Conservation (phyloP, 2,329 filamentous ascomycete genomes). For the Pseudogymnoascus sp. region DNA sequence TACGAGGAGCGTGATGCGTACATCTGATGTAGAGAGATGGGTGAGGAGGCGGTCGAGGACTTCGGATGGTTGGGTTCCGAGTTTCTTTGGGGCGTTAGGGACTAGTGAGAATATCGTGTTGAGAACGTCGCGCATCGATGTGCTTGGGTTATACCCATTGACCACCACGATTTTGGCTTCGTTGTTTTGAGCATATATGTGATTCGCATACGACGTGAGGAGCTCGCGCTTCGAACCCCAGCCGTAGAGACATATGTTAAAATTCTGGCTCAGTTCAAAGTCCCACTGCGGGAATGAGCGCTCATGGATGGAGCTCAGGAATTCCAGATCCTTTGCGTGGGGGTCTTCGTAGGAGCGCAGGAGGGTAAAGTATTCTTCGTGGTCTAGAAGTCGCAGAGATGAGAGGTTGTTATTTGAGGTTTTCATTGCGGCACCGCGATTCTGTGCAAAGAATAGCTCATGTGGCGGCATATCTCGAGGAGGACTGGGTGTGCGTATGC, state of each 20-base stretch:
- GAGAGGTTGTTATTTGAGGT: conserved; percentile 82
- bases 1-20: conserved; percentile 59
- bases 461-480: conserved; percentile 76
- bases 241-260: conserved; percentile 85
- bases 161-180: conserved; percentile 58
- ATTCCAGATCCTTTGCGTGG: conserved; percentile 61
- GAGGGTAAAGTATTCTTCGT: conserved; percentile 81
- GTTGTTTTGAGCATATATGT: conserved; percentile 44
- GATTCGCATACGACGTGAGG: conserved; percentile 65
- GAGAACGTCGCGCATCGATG: conserved; percentile 62
- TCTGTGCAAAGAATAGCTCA: conserved; percentile 90
- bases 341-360: conserved; percentile 55
- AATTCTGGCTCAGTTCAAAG: conserved; percentile 80
- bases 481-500: conserved; percentile 47
- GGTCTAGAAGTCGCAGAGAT: conserved; percentile 67
- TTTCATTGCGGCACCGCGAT: conserved; percentile 69
- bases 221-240: conserved; percentile 82
- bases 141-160: conserved; percentile 70
- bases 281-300: conserved; percentile 85
- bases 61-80: conserved; percentile 48
- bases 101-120: conserved; percentile 60
- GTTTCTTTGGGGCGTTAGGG: conserved; percentile 34
- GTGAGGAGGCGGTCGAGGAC: conserved; percentile 60
- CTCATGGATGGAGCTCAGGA: conserved; percentile 66
- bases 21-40: conserved; percentile 42